phyloP scores from a whole-genome alignment of 2,329 filamentous ascomycete genomes.

The Bertia moriformis region DNA sequence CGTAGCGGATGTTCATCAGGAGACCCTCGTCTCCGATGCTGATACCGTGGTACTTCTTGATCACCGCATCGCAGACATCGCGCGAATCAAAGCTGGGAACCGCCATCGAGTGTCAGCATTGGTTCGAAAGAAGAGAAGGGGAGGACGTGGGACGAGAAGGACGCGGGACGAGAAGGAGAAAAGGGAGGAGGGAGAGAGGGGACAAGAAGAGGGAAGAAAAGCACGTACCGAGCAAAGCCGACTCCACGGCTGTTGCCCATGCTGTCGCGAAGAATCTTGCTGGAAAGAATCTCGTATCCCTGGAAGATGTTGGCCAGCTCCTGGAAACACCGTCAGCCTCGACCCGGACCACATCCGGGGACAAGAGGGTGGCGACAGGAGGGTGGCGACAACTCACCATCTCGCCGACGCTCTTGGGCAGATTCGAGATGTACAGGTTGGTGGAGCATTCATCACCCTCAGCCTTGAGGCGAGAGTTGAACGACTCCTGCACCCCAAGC shows the following conservation, averaged over 20 bases:
- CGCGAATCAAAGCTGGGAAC: slow-evolving; percentile 64
- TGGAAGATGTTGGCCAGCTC: slow-evolving; percentile 67
- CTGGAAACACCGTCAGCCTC: slow-evolving; percentile 19
- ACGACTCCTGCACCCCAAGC: too few species aligned
- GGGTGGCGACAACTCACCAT: slow-evolving; percentile 40
- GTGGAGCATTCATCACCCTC: slow-evolving; percentile 81
- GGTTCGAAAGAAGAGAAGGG: not conserved
- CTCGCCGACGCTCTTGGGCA: slow-evolving; percentile 84
- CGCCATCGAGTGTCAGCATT: slow-evolving; percentile 7
- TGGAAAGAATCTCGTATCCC: slow-evolving; percentile 73
- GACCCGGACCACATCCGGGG: too few species aligned
- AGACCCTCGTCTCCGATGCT: slow-evolving; percentile 64
- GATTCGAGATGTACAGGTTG: slow-evolving; percentile 94
- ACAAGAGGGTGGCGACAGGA: too few species aligned
- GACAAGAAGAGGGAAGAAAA: slow-evolving; percentile 2
- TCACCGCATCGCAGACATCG: slow-evolving; percentile 79
- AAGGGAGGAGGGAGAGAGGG: not conserved
- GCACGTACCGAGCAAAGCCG: slow-evolving; percentile 77
- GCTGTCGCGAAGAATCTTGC: slow-evolving; percentile 84
- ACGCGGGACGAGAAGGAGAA: slow-evolving; percentile 8
- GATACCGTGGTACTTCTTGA: slow-evolving; percentile 72
- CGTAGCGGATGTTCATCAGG: slow-evolving; percentile 85
- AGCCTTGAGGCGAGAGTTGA: slow-evolving; percentile 94
- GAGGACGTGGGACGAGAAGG: slow-evolving; percentile 4
- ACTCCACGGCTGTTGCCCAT: slow-evolving; percentile 91